Evolutionary conservation across 2,329 filamentous ascomycete species (phyloP).

Genomic region (Phoma sp.): DNA sequence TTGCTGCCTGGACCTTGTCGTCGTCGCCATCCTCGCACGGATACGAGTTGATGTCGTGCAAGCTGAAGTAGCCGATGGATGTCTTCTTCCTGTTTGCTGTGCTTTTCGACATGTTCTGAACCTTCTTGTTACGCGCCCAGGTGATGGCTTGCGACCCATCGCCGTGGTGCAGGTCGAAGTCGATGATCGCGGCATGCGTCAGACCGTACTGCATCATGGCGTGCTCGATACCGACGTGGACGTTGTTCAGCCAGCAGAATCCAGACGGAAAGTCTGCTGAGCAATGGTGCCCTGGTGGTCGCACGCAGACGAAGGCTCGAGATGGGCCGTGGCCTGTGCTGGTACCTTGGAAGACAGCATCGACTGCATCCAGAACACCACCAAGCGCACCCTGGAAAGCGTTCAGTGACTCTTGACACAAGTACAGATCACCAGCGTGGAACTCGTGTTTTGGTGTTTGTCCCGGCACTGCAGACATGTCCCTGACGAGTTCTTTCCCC

Average conservation of each 20-base stretch:
- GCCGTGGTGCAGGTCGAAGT: conserved; percentile 52
- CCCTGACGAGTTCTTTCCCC: conserved; percentile 76
- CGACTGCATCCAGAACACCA: conserved; percentile 91
- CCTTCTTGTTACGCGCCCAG: conserved; percentile 85
- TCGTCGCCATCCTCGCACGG: conserved; percentile 94
- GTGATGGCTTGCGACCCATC: conserved; percentile 89
- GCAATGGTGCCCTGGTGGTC: conserved; percentile 95
- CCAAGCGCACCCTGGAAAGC: conserved; percentile 92
- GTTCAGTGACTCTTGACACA: conserved; percentile 82
- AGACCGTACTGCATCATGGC: conserved; percentile 82
- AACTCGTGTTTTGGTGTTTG: conserved; percentile 69
- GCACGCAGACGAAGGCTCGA: conserved; percentile 88
- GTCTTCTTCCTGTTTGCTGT: conserved; percentile 79
- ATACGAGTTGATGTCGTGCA: conserved; percentile 98
- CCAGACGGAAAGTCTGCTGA: conserved; percentile 88
- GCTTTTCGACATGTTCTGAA: conserved; percentile 69
- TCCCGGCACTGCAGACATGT: conserved; percentile 31
- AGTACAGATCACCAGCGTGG: conserved; percentile 89
- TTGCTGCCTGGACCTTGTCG: conserved; percentile 92
- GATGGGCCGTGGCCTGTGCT: conserved; percentile 61
- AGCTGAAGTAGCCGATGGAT: conserved; percentile 91
- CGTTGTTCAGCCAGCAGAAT: conserved; percentile 99
- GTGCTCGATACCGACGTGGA: conserved; percentile 95
- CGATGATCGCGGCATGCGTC: conserved; percentile 81
- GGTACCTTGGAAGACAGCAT: conserved; percentile 73